These are phyloP conservation scores for Colletotrichum australisinense DNA, from an alignment of 2,329 filamentous ascomycete genomes.

Conservation along the genomic window DNA sequence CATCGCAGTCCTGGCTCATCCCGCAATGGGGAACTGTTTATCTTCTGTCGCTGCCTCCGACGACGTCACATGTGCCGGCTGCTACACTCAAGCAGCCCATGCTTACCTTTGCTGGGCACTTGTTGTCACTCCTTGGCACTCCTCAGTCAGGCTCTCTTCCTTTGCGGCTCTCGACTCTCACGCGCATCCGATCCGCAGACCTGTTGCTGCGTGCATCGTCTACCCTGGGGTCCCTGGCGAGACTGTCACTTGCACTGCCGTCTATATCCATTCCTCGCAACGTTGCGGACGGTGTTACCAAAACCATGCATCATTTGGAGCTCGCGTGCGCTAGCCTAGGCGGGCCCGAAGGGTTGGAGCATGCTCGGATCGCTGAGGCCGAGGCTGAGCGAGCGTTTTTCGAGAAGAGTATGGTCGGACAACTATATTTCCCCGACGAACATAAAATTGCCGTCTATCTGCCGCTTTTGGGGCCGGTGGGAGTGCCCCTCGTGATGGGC, in stretches of 20 bases:
- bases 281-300: constrained; percentile 87
- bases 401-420: constrained; percentile 98
- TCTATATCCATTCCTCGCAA: constrained; percentile 91
- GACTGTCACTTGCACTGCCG: constrained; percentile 83
- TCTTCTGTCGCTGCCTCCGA: constrained; percentile 61
- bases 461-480: constrained; percentile 89
- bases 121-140: constrained; percentile 87
- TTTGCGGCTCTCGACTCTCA: constrained; percentile 84
- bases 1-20: constrained; percentile 83
- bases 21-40: constrained; percentile 91
- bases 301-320: constrained; percentile 81
- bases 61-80: constrained; percentile 65
- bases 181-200: constrained; percentile 86
- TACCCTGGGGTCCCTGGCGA: constrained; percentile 91
- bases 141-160: constrained; percentile 87
- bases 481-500: constrained; percentile 88
- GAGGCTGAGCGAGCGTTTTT: constrained; percentile 97
- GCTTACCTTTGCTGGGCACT: constrained; percentile 89
- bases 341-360: constrained; percentile 74
- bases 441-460: constrained; percentile 98
- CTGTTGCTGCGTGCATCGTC: constrained; percentile 91
- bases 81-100: constrained; percentile 82
- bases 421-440: constrained; percentile 98
- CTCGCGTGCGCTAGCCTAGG: constrained; percentile 80
- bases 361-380: constrained; percentile 86